Conservation (phyloP, 2,329 filamentous ascomycete species). For the Fusarium pininemorale region DNA sequence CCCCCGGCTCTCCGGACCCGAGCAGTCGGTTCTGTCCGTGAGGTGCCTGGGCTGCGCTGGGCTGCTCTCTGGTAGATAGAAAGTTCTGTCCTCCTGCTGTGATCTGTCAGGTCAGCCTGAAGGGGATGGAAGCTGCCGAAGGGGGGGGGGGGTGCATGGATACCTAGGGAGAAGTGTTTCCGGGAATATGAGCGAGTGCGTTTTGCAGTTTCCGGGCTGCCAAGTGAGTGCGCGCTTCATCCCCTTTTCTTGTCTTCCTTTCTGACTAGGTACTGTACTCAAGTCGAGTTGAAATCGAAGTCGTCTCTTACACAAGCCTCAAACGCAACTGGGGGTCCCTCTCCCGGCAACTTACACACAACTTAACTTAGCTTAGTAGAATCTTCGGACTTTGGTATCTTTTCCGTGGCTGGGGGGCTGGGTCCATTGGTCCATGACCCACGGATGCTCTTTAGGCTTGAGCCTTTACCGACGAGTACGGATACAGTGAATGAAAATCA, state of each 20-base stretch:
- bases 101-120: neutral
- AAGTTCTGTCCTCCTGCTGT: neutral
- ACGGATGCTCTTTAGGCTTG: neutral
- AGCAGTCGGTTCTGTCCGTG: conserved; percentile 38
- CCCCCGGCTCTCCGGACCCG: conserved; percentile 38
- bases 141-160: neutral
- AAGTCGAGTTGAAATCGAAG: conserved; percentile 5
- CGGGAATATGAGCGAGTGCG: neutral
- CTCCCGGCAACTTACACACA: conserved; percentile 33
- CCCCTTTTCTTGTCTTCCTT: neutral
- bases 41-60: conserved; percentile 8
- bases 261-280: neutral
- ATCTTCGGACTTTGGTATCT: conserved; percentile 1
- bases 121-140: neutral
- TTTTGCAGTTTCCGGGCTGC: neutral
- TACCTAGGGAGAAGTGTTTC: neutral
- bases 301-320: conserved; percentile 6
- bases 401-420: conserved; percentile 17
- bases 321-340: conserved; percentile 7
- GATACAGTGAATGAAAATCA: neutral
- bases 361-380: neutral
- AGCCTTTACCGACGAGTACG: conserved; percentile 16
- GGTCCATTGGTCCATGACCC: conserved; percentile 1
- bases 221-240: neutral
- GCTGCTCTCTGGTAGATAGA: conserved; percentile 2